phyloP scores from a whole-genome alignment of 805 yeast species.

The Kodamaea fukazawae region DNA sequence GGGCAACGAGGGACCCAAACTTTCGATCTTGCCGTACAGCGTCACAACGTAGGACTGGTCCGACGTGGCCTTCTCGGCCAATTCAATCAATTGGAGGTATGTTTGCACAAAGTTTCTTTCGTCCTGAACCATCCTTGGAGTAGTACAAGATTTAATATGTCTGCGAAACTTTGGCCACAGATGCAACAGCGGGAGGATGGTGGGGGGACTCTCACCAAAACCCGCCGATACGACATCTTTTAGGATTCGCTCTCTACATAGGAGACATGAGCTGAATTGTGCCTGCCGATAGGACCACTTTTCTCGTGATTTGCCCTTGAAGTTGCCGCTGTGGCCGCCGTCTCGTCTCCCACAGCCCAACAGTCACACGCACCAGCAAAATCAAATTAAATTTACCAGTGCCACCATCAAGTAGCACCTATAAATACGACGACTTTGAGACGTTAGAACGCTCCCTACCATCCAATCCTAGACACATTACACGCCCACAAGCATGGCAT shows the following conservation, averaged over 20 bases:
- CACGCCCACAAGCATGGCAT: slow-evolving; percentile 34
- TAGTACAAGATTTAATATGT: too few relatives aligned
- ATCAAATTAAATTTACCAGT: neutral
- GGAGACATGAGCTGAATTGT: too few relatives aligned
- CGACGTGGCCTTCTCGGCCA: slow-evolving; percentile 38
- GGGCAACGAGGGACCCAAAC: slow-evolving; percentile 50
- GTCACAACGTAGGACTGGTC: slow-evolving; percentile 32
- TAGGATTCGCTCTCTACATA: too few relatives aligned
- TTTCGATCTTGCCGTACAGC: slow-evolving; percentile 27
- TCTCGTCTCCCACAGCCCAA: too few relatives aligned
- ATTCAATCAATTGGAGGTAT: slow-evolving; percentile 46
- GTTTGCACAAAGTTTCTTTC: slow-evolving; percentile 49
- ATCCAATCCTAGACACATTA: too few relatives aligned
- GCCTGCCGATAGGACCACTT: neutral
- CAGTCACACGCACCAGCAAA: slow-evolving; percentile 1
- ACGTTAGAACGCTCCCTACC: too few relatives aligned
- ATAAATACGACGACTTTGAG: too few relatives aligned
- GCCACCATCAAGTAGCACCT: too few relatives aligned
- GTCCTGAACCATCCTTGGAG: slow-evolving; percentile 5
- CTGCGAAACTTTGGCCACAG: neutral
- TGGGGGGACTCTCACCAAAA: too few relatives aligned
- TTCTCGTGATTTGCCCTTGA: neutral
- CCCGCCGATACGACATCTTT: too few relatives aligned
- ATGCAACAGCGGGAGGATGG: neutral
- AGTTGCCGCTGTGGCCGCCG: too few relatives aligned